phyloP scores from a whole-genome alignment of 2,329 filamentous ascomycete genomes.

The Trichophyton mentagrophytes region DNA sequence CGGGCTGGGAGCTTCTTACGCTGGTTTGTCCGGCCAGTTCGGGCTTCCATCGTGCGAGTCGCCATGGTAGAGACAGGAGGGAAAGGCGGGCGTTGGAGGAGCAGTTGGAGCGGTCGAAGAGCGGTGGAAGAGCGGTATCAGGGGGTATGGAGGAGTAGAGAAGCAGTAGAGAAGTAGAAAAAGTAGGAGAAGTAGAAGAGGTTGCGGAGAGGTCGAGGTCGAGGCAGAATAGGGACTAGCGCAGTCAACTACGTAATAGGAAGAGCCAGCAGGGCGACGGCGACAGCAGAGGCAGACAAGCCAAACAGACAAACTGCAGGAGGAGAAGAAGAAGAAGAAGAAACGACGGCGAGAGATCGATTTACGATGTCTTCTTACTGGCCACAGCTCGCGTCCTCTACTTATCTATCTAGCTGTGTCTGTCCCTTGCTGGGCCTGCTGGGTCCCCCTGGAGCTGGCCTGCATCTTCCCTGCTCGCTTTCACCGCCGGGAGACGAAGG shows the following conservation, averaged over 20 bases:
- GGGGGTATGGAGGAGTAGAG: not conserved
- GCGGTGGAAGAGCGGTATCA: not conserved
- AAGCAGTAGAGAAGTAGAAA: not conserved
- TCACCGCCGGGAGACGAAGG: not conserved
- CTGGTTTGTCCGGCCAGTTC: constrained; percentile 38
- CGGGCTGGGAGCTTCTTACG: constrained; percentile 30
- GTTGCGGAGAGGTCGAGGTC: not conserved
- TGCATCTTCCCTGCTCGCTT: not conserved
- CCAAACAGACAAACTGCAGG: too few species aligned
- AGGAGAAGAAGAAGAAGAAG: too few species aligned
- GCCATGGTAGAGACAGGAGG: constrained; percentile 17
- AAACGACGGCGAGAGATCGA: not conserved
- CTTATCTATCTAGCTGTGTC: not conserved
- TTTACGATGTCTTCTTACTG: constrained; percentile 1
- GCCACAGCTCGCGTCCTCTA: not conserved
- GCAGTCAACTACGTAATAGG: not conserved
- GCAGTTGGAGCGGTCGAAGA: not conserved
- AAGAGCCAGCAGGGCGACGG: not conserved
- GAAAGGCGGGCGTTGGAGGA: not conserved
- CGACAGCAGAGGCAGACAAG: not conserved
- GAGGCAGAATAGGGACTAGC: not conserved
- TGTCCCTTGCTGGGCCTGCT: not conserved
- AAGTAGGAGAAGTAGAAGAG: not conserved
- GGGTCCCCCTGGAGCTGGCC: too few species aligned
- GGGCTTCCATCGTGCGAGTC: constrained; percentile 36